Conservation (phyloP, 352 stramenopile species). For the Pythium sp. region DNA sequence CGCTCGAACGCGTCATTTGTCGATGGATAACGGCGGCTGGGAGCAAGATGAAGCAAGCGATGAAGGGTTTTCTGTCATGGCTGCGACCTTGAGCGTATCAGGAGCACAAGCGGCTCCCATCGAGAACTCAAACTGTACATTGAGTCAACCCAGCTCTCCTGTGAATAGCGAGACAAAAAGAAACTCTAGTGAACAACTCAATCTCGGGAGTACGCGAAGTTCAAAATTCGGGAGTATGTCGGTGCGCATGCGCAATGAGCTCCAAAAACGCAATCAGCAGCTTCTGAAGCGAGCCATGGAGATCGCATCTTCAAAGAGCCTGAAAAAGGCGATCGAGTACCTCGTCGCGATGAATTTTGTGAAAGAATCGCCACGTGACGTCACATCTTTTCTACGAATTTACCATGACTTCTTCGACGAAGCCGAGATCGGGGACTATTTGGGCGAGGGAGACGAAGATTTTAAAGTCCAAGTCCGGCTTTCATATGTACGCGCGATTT, state of each 20-base stretch:
- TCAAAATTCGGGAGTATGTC: conserved; percentile 57
- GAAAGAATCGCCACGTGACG: conserved; percentile 82
- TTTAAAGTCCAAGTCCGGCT: conserved; percentile 92
- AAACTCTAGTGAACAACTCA: neutral
- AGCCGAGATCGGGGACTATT: conserved; percentile 92
- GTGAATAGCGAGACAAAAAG: neutral
- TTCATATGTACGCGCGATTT: conserved; percentile 94
- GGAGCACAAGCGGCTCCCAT: neutral
- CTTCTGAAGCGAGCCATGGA: conserved; percentile 79
- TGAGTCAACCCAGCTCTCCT: conserved; percentile 11
- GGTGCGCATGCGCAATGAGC: conserved; percentile 77
- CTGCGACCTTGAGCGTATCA: neutral
- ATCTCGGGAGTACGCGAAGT: neutral
- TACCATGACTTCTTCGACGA: conserved; percentile 93
- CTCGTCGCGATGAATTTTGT: conserved; percentile 86
- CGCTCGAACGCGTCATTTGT: conserved; percentile 67
- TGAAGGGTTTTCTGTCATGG: neutral
- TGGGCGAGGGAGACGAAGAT: conserved; percentile 91
- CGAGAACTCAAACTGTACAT: neutral
- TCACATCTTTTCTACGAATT: conserved; percentile 94
- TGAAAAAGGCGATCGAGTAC: conserved; percentile 87
- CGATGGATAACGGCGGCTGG: conserved; percentile 84
- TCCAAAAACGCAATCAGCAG: conserved; percentile 83
- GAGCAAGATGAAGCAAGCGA: conserved; percentile 68
- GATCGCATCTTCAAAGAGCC: conserved; percentile 72